Conservation (phyloP, 768 basidiomycete species). For the Jaapia argillacea region DNA sequence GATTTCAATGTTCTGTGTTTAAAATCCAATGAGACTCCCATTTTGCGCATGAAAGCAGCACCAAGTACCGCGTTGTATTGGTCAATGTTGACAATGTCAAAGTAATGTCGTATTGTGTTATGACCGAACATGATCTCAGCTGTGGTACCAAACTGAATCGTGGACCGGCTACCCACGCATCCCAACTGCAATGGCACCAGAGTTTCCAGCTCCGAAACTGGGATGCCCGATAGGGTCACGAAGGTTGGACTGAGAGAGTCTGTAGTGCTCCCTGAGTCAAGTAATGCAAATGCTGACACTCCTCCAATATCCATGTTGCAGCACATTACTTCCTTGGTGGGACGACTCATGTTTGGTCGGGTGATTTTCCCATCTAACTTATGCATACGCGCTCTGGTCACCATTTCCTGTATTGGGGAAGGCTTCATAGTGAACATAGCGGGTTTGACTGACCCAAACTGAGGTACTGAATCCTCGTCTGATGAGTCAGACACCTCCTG, state of each 20-base stretch:
- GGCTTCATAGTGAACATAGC: too few relatives aligned
- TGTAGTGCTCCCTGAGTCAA: conserved; percentile 3
- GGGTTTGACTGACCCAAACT: too few relatives aligned
- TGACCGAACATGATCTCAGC: too few relatives aligned
- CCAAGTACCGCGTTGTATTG: conserved; percentile 26
- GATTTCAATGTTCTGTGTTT: neutral
- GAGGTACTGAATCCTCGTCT: too few relatives aligned
- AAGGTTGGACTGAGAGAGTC: conserved; percentile 3
- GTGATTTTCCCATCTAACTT: too few relatives aligned
- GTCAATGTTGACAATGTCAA: conserved; percentile 27
- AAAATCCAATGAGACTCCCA: neutral
- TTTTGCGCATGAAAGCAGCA: conserved; percentile 16
- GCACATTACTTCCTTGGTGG: too few relatives aligned
- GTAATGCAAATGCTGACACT: conserved; percentile 1
- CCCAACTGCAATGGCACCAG: conserved; percentile 9
- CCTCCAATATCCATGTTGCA: conserved; percentile 5
- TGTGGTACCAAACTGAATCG: conserved; percentile 15
- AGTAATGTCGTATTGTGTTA: conserved; percentile 9
- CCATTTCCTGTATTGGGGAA: too few relatives aligned
- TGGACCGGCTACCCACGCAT: conserved; percentile 18
- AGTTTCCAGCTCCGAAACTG: neutral
- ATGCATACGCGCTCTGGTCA: too few relatives aligned
- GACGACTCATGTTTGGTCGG: too few relatives aligned
- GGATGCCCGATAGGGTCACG: neutral
- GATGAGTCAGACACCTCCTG: too few relatives aligned